Evolutionary conservation across 2,329 filamentous ascomycete species (phyloP), one percentile per base, ranked within the genome.

Genomic region (Escovopsis sp.): DNA sequence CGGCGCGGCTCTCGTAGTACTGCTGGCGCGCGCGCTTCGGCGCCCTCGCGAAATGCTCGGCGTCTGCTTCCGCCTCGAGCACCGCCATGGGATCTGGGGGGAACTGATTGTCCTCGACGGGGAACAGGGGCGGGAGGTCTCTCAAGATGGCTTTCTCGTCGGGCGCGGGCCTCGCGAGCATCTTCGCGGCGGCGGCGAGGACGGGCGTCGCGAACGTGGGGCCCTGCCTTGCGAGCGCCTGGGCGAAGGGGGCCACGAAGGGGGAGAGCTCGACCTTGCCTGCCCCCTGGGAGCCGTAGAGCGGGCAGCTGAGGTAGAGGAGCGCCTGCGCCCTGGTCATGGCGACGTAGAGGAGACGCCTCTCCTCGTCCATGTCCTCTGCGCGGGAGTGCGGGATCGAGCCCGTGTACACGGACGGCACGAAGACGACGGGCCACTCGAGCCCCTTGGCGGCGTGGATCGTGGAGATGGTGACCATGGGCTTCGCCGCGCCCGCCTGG

Each of bases 391-490:
- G 89, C 5, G 89, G 89, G 45, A 96, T 93, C 2, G 82, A 89
- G 1, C 89, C 91, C 37, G 87, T 77, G 55, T 94, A 94, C 24
- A 86, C 81, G 1, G 84, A 84, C 6, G 91, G 88, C 13, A 96
- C 79, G 57, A 96, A 96, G 1, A 96, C 86, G 2, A 94, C 72
- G 0, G 89, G 89, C 91, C 91, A 98, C 58, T 98, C 89, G 1
- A 98, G 69, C 3, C 89, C 89, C 60, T 98, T 98, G 3, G 89
- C 86, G 0, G 88, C 87, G 57, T 98, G 89, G 10, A 98, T 95
- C 0, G 89, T 98, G 6, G 87, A 95, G 20, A 98, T 85, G 0
- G 88, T 95, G 15, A 96, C 76, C 50, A 84, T 70, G 2, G 74
- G 67, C 25, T 68, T 72, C 25, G 27, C 27, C 40, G 74, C 70